A percentile compares a stretch with the other conserved stretches of the same genome.
Conservation (phyloP, 352 stramenopile species). For the Globisporangium spinosum region DNA sequence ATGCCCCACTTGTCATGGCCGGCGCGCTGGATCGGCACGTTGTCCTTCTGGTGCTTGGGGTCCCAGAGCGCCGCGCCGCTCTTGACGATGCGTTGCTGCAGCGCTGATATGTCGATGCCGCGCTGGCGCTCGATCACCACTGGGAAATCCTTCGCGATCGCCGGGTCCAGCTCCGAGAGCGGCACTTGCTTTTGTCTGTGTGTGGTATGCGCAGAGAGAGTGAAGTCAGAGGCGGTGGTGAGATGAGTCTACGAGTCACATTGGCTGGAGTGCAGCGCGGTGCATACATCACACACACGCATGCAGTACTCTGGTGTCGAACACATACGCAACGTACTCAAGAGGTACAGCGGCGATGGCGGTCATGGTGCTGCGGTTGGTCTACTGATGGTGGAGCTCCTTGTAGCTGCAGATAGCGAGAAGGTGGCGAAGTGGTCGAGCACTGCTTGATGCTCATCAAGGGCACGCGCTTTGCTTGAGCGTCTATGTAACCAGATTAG, state of each 20-base stretch:
- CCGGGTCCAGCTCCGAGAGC: conserved; percentile 46
- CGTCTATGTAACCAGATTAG: background rate
- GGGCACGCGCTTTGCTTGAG: conserved; percentile 3
- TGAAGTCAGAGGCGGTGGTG: too few relatives aligned
- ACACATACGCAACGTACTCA: conserved; percentile 5
- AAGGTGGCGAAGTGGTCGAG: background rate
- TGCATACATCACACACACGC: too few relatives aligned
- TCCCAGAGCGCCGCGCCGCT: conserved; percentile 59
- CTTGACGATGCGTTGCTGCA: conserved; percentile 56
- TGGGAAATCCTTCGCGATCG: conserved; percentile 31
- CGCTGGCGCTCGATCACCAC: conserved; percentile 61
- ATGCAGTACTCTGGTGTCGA: too few relatives aligned
- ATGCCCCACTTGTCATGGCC: conserved; percentile 98
- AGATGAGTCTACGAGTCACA: too few relatives aligned
- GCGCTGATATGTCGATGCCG: conserved; percentile 54
- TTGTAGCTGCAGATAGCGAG: background rate
- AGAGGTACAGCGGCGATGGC: conserved; percentile 11
- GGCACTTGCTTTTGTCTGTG: conserved; percentile 65
- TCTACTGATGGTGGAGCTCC: background rate
- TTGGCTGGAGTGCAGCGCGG: too few relatives aligned
- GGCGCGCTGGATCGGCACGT: conserved; percentile 91
- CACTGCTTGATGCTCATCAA: background rate
- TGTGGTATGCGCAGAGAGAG: too few relatives aligned
- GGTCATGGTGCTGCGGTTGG: background rate
- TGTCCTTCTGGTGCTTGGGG: conserved; percentile 65